phyloP scores from a whole-genome alignment of 352 stramenopile genomes.

The Phytophthora kernoviae region DNA sequence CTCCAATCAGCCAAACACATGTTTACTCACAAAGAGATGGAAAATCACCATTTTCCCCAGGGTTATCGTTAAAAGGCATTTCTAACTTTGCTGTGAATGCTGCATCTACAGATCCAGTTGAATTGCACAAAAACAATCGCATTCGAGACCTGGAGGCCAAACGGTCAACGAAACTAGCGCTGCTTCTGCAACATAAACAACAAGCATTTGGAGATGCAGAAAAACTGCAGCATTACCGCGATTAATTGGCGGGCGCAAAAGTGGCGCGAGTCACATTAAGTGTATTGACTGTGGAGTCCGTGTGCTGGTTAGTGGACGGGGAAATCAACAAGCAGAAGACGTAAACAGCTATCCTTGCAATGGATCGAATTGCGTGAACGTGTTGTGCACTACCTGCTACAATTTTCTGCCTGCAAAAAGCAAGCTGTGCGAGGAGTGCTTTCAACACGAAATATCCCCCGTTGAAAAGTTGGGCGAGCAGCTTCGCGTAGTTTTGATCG shows the following conservation, averaged over 20 bases:
- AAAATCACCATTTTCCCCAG: conserved; percentile 6
- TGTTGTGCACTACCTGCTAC: conserved; percentile 66
- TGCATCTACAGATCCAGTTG: conserved; percentile 10
- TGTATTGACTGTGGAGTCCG: conserved; percentile 62
- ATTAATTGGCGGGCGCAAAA: conserved; percentile 78
- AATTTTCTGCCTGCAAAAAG: conserved; percentile 42
- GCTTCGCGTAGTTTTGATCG: conserved; percentile 64
- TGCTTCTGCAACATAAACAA: conserved; percentile 64
- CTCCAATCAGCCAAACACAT: conserved; percentile 6
- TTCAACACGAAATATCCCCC: conserved; percentile 58
- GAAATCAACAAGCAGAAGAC: conserved; percentile 2
- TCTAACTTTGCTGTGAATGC: conserved; percentile 6
- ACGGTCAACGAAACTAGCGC: conserved; percentile 38
- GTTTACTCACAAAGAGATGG: conserved; percentile 12
- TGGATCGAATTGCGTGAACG: conserved; percentile 63
- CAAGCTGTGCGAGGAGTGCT: conserved; percentile 81
- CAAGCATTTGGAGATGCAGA: conserved; percentile 58
- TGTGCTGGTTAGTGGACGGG: conserved; percentile 43
- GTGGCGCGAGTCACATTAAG: conserved; percentile 53
- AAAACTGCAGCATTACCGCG: conserved; percentile 58
- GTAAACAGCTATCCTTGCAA: conserved; percentile 34
- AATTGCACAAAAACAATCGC: conserved; percentile 53
- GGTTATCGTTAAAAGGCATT: conserved; percentile 6
- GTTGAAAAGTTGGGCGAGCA: conserved; percentile 60
- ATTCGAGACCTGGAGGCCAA: conserved; percentile 75